A percentile compares a stretch with the other conserved stretches of the same genome.
These are phyloP conservation scores for Avena insularis DNA, from an alignment of 176 grass and related monocot species.

Conservation along the genomic window DNA sequence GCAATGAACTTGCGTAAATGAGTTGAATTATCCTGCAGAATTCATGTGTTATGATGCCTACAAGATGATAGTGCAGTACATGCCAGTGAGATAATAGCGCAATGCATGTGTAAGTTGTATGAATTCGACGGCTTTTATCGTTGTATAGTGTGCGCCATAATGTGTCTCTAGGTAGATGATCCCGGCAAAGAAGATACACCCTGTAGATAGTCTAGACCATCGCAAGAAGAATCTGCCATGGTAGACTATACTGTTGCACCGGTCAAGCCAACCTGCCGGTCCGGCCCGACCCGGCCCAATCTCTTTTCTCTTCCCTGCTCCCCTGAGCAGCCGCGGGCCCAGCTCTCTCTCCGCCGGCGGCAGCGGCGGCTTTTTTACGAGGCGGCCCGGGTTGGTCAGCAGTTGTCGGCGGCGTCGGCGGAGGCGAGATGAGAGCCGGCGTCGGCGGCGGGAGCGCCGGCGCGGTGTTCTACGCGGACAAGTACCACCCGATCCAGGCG, in stretches of 20 bases:
- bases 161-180: no score
- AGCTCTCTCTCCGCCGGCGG: background rate
- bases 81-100: background rate
- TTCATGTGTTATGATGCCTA: background rate
- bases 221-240: no score
- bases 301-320: background rate
- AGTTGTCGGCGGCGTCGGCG: background rate
- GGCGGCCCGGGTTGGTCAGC: background rate
- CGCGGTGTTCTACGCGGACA: slow-evolving; percentile 87
- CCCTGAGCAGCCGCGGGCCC: background rate
- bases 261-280: background rate
- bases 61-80: no score
- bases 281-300: background rate
- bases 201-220: no score
- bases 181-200: no score
- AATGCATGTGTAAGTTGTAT: background rate
- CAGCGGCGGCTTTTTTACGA: background rate
- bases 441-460: slow-evolving; percentile 28
- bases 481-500: slow-evolving; percentile 91
- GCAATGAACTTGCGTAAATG: background rate
- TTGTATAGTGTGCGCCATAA: no score
- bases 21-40: background rate
- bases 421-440: slow-evolving; percentile 39
- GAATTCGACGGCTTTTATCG: background rate
- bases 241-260: background rate